Conservation (phyloP, 1,284 basidiomycete species). For the Prillingera fragicola region DNA sequence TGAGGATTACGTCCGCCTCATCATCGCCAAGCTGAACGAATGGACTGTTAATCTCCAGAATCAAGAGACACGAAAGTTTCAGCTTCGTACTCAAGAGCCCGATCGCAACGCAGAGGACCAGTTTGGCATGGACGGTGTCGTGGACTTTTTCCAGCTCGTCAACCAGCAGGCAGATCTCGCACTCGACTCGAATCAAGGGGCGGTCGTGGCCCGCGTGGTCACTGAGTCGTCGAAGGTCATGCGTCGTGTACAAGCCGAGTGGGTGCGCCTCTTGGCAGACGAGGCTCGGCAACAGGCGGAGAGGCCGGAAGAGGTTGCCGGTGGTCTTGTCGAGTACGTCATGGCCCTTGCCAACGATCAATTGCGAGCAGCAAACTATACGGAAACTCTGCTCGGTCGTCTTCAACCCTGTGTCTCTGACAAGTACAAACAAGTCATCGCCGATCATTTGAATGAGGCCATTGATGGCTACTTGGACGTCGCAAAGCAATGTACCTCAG, state of each 20-base stretch:
- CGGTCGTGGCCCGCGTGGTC: slow-evolving; percentile 84
- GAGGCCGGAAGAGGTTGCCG: slow-evolving; percentile 73
- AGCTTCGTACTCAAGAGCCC: slow-evolving; percentile 73
- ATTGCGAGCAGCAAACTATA: slow-evolving; percentile 90
- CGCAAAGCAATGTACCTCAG: slow-evolving; percentile 91
- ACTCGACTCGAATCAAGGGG: slow-evolving; percentile 90
- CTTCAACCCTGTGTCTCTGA: slow-evolving; percentile 87
- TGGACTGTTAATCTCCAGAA: slow-evolving; percentile 94
- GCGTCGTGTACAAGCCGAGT: slow-evolving; percentile 81
- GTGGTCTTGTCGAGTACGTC: slow-evolving; percentile 89
- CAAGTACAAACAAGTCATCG: slow-evolving; percentile 81
- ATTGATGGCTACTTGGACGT: slow-evolving; percentile 98
- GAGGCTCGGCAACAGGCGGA: slow-evolving; percentile 86
- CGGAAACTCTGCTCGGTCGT: slow-evolving; percentile 75
- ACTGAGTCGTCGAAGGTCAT: slow-evolving; percentile 85
- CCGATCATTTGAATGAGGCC: slow-evolving; percentile 83
- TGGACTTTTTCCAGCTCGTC: slow-evolving; percentile 97
- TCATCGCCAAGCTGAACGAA: slow-evolving; percentile 93
- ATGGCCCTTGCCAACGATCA: slow-evolving; percentile 99
- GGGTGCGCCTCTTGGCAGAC: slow-evolving; percentile 74
- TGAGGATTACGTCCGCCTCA: slow-evolving; percentile 90
- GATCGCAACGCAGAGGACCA: slow-evolving; percentile 82
- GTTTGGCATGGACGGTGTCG: slow-evolving; percentile 85
- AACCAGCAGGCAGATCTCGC: slow-evolving; percentile 96
- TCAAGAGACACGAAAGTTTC: slow-evolving; percentile 82